Evolutionary conservation across 2,329 filamentous ascomycete species (phyloP).

Genomic region (Scopulariopsis brevicaulis): DNA sequence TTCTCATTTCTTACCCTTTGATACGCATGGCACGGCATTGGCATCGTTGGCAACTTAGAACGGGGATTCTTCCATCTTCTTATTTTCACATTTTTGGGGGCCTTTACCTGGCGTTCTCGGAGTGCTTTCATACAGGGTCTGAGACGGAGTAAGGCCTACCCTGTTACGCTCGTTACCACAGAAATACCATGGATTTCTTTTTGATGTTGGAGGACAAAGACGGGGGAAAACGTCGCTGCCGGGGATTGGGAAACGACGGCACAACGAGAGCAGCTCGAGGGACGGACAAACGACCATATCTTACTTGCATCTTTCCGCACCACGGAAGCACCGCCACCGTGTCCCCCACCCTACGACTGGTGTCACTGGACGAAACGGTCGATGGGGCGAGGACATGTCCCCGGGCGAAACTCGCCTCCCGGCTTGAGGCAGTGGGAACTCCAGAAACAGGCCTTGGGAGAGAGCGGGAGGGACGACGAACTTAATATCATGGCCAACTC

Average conservation of each 20-base stretch:
- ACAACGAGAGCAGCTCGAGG: background rate
- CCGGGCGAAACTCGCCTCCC: background rate
- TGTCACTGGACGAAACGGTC: background rate
- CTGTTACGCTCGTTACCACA: constrained; percentile 4
- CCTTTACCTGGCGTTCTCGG: constrained; percentile 4
- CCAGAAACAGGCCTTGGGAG: background rate
- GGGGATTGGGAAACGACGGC: background rate
- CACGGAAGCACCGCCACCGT: background rate
- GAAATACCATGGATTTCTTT: background rate
- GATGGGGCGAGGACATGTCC: background rate
- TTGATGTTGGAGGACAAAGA: background rate
- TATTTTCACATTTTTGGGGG: constrained; percentile 1
- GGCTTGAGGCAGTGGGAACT: background rate
- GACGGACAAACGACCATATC: background rate
- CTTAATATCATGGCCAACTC: background rate
- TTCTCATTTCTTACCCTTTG: background rate
- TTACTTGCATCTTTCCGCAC: background rate
- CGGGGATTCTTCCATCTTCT: constrained; percentile 1
- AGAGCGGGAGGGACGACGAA: background rate
- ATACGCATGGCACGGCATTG: constrained; percentile 3
- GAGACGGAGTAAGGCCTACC: constrained; percentile 4
- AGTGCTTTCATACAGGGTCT: constrained; percentile 1
- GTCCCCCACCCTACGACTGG: background rate
- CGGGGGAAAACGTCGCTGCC: background rate
- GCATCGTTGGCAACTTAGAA: constrained; percentile 1